phyloP scores from a whole-genome alignment of 352 stramenopile species.

The Pythium oligandrum region DNA sequence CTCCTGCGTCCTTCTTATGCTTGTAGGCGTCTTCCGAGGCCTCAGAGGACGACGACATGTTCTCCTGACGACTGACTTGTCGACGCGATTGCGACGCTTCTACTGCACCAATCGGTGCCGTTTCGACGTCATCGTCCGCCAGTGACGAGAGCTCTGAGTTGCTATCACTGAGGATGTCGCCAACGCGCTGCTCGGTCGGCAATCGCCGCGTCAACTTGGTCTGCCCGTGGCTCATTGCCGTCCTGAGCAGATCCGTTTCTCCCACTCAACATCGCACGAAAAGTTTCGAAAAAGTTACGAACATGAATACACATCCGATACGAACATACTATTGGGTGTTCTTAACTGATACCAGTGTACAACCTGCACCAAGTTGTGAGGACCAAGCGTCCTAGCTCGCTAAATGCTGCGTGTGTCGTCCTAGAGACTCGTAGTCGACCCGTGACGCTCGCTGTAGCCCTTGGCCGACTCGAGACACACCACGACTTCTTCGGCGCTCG shows the following conservation, averaged over 20 bases:
- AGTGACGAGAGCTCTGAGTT: slow-evolving; percentile 46
- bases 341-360: too few relatives aligned
- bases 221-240: too few relatives aligned
- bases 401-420: neutral
- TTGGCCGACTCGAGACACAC: slow-evolving; percentile 14
- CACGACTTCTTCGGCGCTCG: slow-evolving; percentile 15
- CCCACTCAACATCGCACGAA: too few relatives aligned
- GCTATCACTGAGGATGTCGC: slow-evolving; percentile 55
- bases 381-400: too few relatives aligned
- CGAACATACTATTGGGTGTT: too few relatives aligned
- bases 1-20: slow-evolving; percentile 3
- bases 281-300: too few relatives aligned
- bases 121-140: slow-evolving; percentile 12
- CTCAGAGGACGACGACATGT: neutral
- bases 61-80: too few relatives aligned
- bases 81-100: too few relatives aligned
- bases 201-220: slow-evolving; percentile 8
- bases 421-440: slow-evolving; percentile 8
- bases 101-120: too few relatives aligned
- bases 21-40: slow-evolving; percentile 41
- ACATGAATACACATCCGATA: too few relatives aligned
- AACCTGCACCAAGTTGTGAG: too few relatives aligned
- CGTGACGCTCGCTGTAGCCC: slow-evolving; percentile 15
- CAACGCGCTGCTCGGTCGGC: slow-evolving; percentile 28
- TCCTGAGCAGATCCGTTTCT: too few relatives aligned